Base-by-base conservation (phyloP, 2,329 filamentous ascomycete species). In the Fusarium staphyleae region DNA sequence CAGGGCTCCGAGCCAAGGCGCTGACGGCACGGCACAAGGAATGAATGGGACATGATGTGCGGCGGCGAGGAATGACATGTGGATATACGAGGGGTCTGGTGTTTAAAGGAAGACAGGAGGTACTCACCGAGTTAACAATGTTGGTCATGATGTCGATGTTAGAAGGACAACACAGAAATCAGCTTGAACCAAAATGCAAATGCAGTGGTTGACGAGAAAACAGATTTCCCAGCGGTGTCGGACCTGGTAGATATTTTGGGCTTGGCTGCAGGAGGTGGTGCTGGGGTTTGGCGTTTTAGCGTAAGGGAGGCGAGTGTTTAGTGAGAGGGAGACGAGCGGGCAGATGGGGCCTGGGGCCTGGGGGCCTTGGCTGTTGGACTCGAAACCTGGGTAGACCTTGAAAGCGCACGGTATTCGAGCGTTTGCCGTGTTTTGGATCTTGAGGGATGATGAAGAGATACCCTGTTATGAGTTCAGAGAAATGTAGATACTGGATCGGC, bases 1-100 rank as follows among this genome's bases (percentile, higher is more conserved):
- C 52, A 53, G 56, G 56, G 55, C 29, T 44, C 11, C 16, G 30
- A 49, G 54, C 41, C 52, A 55, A 40, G 52, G 44, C 47, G 47
- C 57, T 52, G 41, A 46, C 16, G 35, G 15, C 28, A 45, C 9
- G 22, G 9, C 22, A 24, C 22, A 24, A 36, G 28, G 16, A 19
- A 52, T 41, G 46, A 53, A 53, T 30, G 41, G 41, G 29, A 45
- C 34, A 36, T 39, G 28, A 47, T 24, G 44, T 26, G 26, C 12
- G 28, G 28, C n/a, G 30, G 43, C 18, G 24, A 29, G 32, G 41
- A 33, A 47, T 39, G 26, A 29, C 54, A 57, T 45, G 32, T 37
- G 44, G 53, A 53, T 59, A 32, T 24, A 30, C 34, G 34, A 15
- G 44, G 63, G 45, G 48, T 48, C 15, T 29, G n/a, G n/a, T n/a